phyloP scores from a whole-genome alignment of 176 grass and related monocot species.

The Secale cereale region DNA sequence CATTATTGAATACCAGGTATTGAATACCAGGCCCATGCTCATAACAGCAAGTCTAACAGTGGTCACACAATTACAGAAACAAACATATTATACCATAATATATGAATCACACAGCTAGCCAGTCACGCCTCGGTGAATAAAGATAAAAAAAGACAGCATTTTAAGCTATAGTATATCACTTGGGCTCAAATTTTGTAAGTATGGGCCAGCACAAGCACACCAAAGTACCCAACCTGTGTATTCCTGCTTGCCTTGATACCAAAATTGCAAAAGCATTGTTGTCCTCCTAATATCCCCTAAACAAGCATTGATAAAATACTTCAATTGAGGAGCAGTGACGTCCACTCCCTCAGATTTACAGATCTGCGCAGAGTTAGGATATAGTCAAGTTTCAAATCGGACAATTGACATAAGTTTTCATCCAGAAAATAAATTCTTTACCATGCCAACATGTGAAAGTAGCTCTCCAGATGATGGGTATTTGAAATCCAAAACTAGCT shows the following conservation, averaged over 20 bases:
- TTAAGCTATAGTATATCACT: constrained; percentile 9
- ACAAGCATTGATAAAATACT: constrained; percentile 60
- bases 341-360: constrained; percentile 70
- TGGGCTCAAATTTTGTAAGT: neutral
- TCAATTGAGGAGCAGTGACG: constrained; percentile 46
- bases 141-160: neutral
- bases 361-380: constrained; percentile 49
- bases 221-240: constrained; percentile 41
- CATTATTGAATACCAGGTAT: too few species aligned
- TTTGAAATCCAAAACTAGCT: constrained; percentile 71
- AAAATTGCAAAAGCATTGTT: constrained; percentile 87
- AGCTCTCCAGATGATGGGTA: constrained; percentile 74
- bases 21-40: too few species aligned
- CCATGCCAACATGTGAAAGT: constrained; percentile 66
- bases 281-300: constrained; percentile 80
- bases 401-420: constrained; percentile 1
- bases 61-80: neutral
- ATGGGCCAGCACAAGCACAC: neutral
- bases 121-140: neutral
- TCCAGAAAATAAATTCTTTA: constrained; percentile 35
- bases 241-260: constrained; percentile 69
- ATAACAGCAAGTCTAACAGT: constrained; percentile 20
- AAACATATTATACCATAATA: neutral
- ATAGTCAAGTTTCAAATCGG: constrained; percentile 25
- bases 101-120: neutral